phyloP scores from a whole-genome alignment of 768 basidiomycete species.

The Chalciporus piperatus region DNA sequence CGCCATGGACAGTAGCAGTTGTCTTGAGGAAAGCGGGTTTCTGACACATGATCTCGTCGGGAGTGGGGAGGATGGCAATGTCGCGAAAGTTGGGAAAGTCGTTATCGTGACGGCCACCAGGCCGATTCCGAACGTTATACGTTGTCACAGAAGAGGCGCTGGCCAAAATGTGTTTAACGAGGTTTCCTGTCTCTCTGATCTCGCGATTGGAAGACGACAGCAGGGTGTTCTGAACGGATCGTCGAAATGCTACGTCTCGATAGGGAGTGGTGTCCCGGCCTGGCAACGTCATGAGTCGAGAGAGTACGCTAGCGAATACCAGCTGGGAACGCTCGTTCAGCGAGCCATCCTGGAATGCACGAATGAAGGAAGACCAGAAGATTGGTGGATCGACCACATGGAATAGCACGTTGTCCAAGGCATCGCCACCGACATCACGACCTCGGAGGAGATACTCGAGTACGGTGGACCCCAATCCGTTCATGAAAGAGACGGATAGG shows the following conservation, averaged over 20 bases:
- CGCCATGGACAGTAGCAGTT: background rate
- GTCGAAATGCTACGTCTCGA: constrained; percentile 33
- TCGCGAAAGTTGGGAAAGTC: constrained; percentile 56
- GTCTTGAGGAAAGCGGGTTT: constrained; percentile 31
- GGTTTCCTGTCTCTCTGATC: too few relatives aligned
- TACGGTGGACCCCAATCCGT: too few relatives aligned
- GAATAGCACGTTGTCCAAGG: too few relatives aligned
- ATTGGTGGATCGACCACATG: too few relatives aligned
- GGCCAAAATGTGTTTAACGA: too few relatives aligned
- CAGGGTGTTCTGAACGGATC: constrained; percentile 19
- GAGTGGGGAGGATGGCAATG: constrained; percentile 57
- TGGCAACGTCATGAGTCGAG: constrained; percentile 40
- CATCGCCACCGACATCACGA: too few relatives aligned
- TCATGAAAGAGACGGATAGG: too few relatives aligned
- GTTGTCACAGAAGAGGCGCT: too few relatives aligned
- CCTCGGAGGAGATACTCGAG: too few relatives aligned
- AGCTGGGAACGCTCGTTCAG: background rate
- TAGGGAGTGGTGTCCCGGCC: constrained; percentile 32
- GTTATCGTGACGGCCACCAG: constrained; percentile 66
- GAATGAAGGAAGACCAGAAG: too few relatives aligned
- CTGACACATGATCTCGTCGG: constrained; percentile 47
- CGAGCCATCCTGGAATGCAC: background rate
- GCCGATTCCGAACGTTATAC: constrained; percentile 14
- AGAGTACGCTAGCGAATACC: constrained; percentile 44
- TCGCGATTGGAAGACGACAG: too few relatives aligned